Evolutionary conservation across 495 filamentous ascomycete species (phyloP).

Genomic region (Neurospora tetrasperma): DNA sequence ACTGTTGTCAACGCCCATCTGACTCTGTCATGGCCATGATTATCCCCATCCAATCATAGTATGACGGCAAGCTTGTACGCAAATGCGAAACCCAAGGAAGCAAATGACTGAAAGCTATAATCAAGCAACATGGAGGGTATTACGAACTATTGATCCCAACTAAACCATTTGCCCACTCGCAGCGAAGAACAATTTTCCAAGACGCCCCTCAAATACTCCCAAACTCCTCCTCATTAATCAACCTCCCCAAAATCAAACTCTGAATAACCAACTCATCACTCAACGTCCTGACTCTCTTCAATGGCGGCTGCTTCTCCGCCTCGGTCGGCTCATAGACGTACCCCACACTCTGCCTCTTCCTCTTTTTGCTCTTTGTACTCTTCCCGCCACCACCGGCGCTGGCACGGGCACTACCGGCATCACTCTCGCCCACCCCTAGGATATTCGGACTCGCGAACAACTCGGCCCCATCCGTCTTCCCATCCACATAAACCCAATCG

Average conservation of each 20-base stretch:
- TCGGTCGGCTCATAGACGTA: conserved; percentile 11
- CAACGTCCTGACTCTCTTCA: conserved; percentile 48
- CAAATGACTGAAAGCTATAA: too few species aligned
- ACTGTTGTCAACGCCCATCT: too few species aligned
- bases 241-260: conserved; percentile 76
- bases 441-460: conserved; percentile 13
- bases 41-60: too few species aligned
- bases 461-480: conserved; percentile 15
- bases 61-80: too few species aligned
- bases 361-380: conserved; percentile 22
- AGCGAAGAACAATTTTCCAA: background rate
- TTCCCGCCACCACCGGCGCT: background rate
- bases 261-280: conserved; percentile 86
- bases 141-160: too few species aligned
- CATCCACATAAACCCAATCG: conserved; percentile 77
- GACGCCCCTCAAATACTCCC: background rate
- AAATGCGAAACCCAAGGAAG: too few species aligned
- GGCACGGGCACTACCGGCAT: background rate
- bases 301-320: conserved; percentile 18
- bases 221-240: conserved; percentile 54
- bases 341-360: conserved; percentile 32
- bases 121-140: too few species aligned
- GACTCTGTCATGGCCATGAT: too few species aligned
- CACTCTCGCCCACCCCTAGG: background rate
- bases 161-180: too few species aligned